Evolutionary conservation across 306 rosid genomes (phyloP).

Genomic region (Prunus davidiana): DNA sequence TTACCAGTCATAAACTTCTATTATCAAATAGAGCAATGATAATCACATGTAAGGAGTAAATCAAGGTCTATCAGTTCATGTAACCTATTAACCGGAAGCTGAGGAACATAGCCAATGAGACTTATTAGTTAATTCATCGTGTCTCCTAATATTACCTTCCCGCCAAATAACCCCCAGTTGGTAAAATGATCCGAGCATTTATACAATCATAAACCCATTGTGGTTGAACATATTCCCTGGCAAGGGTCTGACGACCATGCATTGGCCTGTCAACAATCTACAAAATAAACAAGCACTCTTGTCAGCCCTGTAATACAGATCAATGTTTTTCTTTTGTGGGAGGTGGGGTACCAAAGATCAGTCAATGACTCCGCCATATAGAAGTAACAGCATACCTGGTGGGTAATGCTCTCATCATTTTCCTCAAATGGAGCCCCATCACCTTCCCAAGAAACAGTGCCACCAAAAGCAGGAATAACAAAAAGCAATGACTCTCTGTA

Average conservation of each 20-base stretch:
- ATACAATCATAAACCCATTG: constrained; percentile 91
- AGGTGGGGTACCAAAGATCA: background rate
- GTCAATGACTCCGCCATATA: background rate
- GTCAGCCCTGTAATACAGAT: constrained; percentile 11
- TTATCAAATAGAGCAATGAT: background rate
- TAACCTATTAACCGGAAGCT: background rate
- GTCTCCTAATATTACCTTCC: constrained; percentile 60
- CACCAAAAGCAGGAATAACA: constrained; percentile 91
- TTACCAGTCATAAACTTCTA: background rate
- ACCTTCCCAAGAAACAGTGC: constrained; percentile 91
- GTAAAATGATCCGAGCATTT: constrained; percentile 74
- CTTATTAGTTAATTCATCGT: background rate
- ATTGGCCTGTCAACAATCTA: constrained; percentile 84
- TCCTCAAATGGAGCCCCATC: constrained; percentile 79
- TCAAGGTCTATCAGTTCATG: background rate
- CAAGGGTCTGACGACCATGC: constrained; percentile 61
- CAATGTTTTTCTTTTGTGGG: background rate
- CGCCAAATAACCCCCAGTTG: constrained; percentile 63
- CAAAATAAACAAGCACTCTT: constrained; percentile 25
- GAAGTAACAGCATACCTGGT: constrained; percentile 54
- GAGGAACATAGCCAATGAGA: background rate
- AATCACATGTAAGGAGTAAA: background rate
- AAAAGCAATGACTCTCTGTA: constrained; percentile 88
- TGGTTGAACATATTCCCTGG: constrained; percentile 92
- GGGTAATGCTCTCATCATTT: constrained; percentile 68